phyloP scores from a whole-genome alignment of 768 basidiomycete species.

The Pulveroboletus sp. region DNA sequence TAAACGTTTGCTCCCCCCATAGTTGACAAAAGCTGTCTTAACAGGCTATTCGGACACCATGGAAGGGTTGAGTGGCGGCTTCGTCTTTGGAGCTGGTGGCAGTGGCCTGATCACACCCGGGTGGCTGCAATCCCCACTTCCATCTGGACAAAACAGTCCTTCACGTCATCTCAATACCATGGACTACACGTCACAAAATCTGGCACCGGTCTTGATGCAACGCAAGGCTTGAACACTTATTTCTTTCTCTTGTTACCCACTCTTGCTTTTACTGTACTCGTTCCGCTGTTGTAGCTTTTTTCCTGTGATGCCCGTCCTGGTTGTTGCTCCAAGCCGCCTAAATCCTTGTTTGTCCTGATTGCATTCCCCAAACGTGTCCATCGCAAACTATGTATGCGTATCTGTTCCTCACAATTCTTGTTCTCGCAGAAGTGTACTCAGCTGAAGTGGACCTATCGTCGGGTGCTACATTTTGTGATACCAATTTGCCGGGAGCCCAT shows the following conservation, averaged over 20 bases:
- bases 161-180: conserved; percentile 22
- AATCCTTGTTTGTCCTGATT: conserved; percentile 11
- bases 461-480: too few relatives aligned
- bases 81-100: conserved; percentile 80
- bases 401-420: neutral
- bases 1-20: neutral
- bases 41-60: conserved; percentile 74
- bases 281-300: neutral
- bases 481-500: too few relatives aligned
- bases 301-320: neutral
- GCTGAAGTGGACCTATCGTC: too few relatives aligned
- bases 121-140: conserved; percentile 53
- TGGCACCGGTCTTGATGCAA: conserved; percentile 24
- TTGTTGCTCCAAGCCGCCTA: neutral
- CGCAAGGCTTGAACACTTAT: conserved; percentile 21
- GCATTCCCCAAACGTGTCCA: conserved; percentile 6
- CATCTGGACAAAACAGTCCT: conserved; percentile 52
- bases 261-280: conserved; percentile 3
- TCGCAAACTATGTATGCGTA: conserved; percentile 18
- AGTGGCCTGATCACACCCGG: conserved; percentile 80
- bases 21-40: conserved; percentile 4
- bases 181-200: conserved; percentile 26
- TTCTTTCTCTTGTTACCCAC: neutral
- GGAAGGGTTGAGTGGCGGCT: conserved; percentile 82
- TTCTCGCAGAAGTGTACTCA: conserved; percentile 5